Base-by-base conservation (phyloP, 345 rosid genomes). In the Rhizophora mangle region DNA sequence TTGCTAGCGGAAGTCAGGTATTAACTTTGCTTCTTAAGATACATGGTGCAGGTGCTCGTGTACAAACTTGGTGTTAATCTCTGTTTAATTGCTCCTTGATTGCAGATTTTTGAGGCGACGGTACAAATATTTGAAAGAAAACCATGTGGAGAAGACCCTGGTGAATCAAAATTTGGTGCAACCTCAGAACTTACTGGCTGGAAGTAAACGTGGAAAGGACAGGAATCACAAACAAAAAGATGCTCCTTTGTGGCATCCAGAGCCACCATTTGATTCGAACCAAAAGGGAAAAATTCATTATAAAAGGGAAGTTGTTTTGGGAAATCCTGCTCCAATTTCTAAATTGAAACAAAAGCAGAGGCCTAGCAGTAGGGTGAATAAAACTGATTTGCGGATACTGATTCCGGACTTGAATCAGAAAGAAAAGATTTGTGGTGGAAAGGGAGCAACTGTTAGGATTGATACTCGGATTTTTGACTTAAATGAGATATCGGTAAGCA, bases 1-100 rank as follows among this genome's bases (percentile, higher is more conserved):
- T 83, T 92, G 13, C 22, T 65, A 43, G 89, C 86, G 58, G 96
- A 95, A 92, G 92, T 95, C 66, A 74, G 86, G 99, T 94, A 88
- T 76, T 39, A 46, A 34, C 59, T 54, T 75, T 62, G 7, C 10
- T 46, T 58, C 66, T 55, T 72, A 39, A 6, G 39, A 11, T 65
- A 46, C 61, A 66, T 71, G 13, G 11, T 16, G 19, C 37, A 68
- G 13, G 11, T 16, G 19, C 37, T 39, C 56, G 29, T 58, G 63
- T 37, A 22, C 58, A 20, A 2, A 54, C 54, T 64, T 68, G 36
- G 22, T 1, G 58, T 34, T 29, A 16, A 26, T 34, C 56, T 32
- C 6, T 31, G 22, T 31, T 27, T 69, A 64, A 26, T 46, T 63
- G 8, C 62, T 3, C 62, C 68, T 72, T 53, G 68, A 57, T 4